Conservation (phyloP, 2,329 filamentous ascomycete species). For the Teratosphaeria pseudoeucalypti region DNA sequence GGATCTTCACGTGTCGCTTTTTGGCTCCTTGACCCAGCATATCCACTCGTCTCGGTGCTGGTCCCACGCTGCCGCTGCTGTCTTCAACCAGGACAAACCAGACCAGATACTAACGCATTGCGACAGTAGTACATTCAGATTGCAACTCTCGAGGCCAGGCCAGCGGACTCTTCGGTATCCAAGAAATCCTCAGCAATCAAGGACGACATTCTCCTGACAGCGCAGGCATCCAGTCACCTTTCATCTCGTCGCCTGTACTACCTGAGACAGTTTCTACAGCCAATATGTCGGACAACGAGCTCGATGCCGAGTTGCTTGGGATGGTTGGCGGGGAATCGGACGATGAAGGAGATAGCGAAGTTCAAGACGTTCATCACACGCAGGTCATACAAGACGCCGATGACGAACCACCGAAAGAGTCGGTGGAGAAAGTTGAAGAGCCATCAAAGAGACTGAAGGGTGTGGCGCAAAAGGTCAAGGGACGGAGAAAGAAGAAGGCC, state of each 20-base stretch:
- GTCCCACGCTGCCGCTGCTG: background rate
- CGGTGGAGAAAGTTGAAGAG: conserved; percentile 28
- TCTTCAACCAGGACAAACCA: background rate
- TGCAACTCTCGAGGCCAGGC: background rate
- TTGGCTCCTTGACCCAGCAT: background rate
- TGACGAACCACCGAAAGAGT: conserved; percentile 30
- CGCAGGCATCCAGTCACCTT: background rate
- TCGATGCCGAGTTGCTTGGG: conserved; percentile 88
- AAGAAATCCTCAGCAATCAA: background rate
- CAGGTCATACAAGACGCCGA: conserved; percentile 47
- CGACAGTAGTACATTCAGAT: background rate
- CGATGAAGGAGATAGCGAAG: conserved; percentile 34
- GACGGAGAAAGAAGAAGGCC: conserved; percentile 34
- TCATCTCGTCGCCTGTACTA: background rate
- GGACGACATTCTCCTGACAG: background rate
- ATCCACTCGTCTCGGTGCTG: background rate
- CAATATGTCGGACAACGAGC: conserved; percentile 60
- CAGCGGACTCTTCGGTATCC: background rate
- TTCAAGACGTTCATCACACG: conserved; percentile 32
- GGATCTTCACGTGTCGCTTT: background rate
- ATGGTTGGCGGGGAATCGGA: conserved; percentile 63
- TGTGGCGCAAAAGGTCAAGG: conserved; percentile 39
- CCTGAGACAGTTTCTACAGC: background rate
- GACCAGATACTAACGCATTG: background rate
- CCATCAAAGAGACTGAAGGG: conserved; percentile 26